phyloP scores from a whole-genome alignment of 225 moss, liverwort and hornwort species.

The Asterella californica region DNA sequence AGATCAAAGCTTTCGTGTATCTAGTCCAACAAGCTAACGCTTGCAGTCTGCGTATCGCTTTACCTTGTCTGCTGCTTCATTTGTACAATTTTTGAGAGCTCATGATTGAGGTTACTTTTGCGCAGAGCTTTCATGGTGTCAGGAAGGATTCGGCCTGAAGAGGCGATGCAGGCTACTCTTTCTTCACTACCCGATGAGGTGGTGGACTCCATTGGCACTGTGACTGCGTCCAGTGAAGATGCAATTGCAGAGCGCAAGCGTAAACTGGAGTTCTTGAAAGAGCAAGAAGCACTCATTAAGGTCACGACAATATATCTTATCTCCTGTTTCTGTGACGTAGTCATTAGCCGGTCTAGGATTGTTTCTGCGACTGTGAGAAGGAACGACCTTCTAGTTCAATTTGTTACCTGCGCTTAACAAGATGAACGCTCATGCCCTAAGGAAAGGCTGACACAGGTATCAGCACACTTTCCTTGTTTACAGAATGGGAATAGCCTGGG shows the following conservation, averaged over 20 bases:
- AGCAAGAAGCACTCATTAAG: slow-evolving; percentile 90
- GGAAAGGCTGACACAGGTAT: not conserved
- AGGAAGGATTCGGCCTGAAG: slow-evolving; percentile 68
- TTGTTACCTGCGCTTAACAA: not conserved
- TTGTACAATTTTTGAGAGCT: not conserved
- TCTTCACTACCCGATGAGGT: slow-evolving; percentile 96
- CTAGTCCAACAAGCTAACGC: not conserved
- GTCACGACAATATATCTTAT: slow-evolving; percentile 27
- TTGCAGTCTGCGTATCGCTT: not conserved
- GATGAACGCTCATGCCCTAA: not conserved
- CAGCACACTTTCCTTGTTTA: slow-evolving; percentile 22
- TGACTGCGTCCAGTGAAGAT: slow-evolving; percentile 59
- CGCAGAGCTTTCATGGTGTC: slow-evolving; percentile 93
- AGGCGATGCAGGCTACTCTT: slow-evolving; percentile 95
- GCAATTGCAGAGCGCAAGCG: slow-evolving; percentile 87
- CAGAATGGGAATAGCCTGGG: slow-evolving; percentile 33
- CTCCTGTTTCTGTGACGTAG: not conserved
- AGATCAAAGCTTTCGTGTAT: not conserved
- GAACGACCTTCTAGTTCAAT: not conserved
- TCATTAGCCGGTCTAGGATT: not conserved
- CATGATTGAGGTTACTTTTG: slow-evolving; percentile 9
- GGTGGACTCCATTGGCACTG: slow-evolving; percentile 82
- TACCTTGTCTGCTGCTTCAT: too few species aligned
- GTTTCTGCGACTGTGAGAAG: not conserved
- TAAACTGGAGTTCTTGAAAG: slow-evolving; percentile 81